Evolutionary conservation across 441 rosid genomes (phyloP).

Genomic region (Adansonia madagascariensis): DNA sequence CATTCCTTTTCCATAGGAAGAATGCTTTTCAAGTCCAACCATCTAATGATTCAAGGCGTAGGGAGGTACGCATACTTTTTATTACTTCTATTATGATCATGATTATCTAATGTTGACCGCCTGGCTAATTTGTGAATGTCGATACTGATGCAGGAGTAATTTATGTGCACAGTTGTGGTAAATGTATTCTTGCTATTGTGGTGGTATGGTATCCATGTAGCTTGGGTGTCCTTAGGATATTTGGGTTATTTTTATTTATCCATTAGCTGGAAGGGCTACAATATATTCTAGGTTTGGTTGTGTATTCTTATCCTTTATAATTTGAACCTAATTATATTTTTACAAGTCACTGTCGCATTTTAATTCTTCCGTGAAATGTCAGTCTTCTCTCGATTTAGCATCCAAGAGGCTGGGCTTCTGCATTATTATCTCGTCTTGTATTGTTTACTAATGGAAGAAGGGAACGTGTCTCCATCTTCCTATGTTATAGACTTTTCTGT

Average conservation of each 20-base stretch:
- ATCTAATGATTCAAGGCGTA: conserved; percentile 39
- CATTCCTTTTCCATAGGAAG: conserved; percentile 44
- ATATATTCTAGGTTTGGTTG: neutral
- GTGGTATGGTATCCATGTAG: neutral
- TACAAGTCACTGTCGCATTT: neutral
- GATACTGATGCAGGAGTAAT: neutral
- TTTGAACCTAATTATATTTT: neutral
- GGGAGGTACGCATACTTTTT: conserved; percentile 44
- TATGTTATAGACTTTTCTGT: neutral
- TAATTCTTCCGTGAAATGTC: neutral
- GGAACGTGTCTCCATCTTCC: neutral
- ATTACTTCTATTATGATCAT: neutral
- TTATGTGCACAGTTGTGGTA: conserved; percentile 14
- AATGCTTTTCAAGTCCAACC: conserved; percentile 19
- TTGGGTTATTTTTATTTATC: neutral
- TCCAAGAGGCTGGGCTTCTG: neutral
- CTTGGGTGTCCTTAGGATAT: neutral
- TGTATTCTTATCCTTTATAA: neutral
- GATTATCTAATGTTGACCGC: neutral
- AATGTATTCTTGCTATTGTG: neutral
- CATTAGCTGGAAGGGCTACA: neutral
- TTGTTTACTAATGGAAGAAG: neutral
- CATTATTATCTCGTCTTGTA: neutral
- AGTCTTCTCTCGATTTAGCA: conserved; percentile 1
- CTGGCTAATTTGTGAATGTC: conserved; percentile 14